phyloP scores from a whole-genome alignment of 352 stramenopile species.

The Pythium oligandrum region DNA sequence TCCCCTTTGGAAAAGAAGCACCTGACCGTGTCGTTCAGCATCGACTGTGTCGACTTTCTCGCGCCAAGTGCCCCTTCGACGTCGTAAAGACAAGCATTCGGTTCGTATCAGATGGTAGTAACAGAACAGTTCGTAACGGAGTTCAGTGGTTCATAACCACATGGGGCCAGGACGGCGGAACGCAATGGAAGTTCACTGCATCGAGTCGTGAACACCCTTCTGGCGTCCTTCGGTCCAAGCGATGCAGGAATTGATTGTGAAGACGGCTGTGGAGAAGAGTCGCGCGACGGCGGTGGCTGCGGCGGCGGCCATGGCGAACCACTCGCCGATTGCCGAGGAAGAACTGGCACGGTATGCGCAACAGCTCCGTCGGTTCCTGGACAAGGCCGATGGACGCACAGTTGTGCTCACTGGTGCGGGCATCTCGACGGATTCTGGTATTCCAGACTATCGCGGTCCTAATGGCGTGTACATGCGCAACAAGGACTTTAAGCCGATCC shows the following conservation, averaged over 20 bases:
- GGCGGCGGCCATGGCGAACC: constrained; percentile 10
- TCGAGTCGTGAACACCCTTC: too few relatives aligned
- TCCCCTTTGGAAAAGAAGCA: too few relatives aligned
- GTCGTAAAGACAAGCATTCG: too few relatives aligned
- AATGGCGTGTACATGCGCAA: constrained; percentile 93
- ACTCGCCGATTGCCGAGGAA: constrained; percentile 2
- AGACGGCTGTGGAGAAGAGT: constrained; percentile 17
- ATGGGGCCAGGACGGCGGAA: too few relatives aligned
- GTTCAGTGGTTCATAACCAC: too few relatives aligned
- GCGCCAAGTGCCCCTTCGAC: too few relatives aligned
- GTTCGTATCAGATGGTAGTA: too few relatives aligned
- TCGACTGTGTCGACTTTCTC: too few relatives aligned
- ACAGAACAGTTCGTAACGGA: too few relatives aligned
- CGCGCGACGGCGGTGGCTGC: constrained; percentile 14
- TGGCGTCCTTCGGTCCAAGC: too few relatives aligned
- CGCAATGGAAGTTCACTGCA: too few relatives aligned
- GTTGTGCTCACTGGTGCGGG: constrained; percentile 92
- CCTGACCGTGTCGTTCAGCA: too few relatives aligned
- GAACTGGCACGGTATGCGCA: constrained; percentile 26
- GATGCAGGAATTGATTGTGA: constrained; percentile 26
- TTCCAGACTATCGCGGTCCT: constrained; percentile 96
- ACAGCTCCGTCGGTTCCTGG: constrained; percentile 50
- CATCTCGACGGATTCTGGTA: constrained; percentile 96
- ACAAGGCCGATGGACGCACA: constrained; percentile 39
- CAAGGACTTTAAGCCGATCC: constrained; percentile 93